Percentiles rank a stretch among this genome's conserved stretches.
phyloP scores from a whole-genome alignment of 306 rosid genomes.

The Glycine tomentella region DNA sequence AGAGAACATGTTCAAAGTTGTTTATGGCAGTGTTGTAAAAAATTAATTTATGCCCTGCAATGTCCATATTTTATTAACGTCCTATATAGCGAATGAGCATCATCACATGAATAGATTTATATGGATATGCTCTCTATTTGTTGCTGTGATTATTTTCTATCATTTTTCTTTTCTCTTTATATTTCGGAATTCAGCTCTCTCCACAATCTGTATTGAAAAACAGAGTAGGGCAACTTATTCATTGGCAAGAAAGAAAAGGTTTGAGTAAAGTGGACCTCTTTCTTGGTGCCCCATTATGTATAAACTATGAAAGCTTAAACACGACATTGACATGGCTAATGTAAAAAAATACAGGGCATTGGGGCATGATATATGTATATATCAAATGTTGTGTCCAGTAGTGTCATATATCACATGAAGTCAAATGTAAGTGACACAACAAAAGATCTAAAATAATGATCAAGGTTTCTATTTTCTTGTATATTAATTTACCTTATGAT shows the following conservation, averaged over 20 bases:
- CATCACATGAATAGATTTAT: conserved; percentile 7
- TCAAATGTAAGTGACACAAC: background rate
- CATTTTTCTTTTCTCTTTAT: background rate
- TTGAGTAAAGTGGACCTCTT: conserved; percentile 11
- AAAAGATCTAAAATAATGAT: background rate
- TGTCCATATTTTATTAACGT: background rate
- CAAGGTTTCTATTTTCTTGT: background rate
- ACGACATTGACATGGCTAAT: background rate
- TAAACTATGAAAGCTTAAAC: background rate
- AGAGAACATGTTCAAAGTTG: conserved; percentile 25
- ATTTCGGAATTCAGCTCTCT: conserved; percentile 16
- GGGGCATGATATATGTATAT: background rate
- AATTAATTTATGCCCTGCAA: conserved; percentile 18
- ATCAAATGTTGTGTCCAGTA: background rate
- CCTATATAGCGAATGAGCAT: background rate
- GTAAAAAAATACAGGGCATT: background rate
- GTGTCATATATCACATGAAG: background rate
- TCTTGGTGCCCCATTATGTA: conserved; percentile 26
- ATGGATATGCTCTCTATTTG: conserved; percentile 5
- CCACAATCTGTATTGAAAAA: conserved; percentile 11
- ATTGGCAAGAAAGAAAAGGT: background rate
- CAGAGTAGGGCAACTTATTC: conserved; percentile 11
- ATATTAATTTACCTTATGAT: background rate
- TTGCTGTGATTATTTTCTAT: conserved; percentile 17
- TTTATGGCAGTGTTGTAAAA: conserved; percentile 2